A percentile compares a stretch with the other conserved stretches of the same genome.
phyloP scores from a whole-genome alignment of 768 basidiomycete species.

The Kwoniella botswanensis region DNA sequence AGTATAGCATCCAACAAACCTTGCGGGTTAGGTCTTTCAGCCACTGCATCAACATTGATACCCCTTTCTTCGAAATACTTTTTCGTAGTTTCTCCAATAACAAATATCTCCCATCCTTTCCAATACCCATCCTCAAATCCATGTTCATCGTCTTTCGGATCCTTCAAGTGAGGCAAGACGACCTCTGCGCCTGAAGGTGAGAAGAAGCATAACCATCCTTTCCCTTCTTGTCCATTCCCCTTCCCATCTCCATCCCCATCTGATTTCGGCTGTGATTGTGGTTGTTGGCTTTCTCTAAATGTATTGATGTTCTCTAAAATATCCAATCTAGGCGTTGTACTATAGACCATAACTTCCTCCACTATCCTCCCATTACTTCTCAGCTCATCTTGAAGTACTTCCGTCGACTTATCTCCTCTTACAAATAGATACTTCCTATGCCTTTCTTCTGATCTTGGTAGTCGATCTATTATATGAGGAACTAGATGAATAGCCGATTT shows the following conservation, averaged over 20 bases:
- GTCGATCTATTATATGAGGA: not conserved
- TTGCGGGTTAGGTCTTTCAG: conserved; percentile 18
- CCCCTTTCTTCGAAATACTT: conserved; percentile 20
- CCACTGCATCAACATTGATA: conserved; percentile 18
- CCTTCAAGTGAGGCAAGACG: conserved; percentile 1
- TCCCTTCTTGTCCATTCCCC: not conserved
- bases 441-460: not conserved
- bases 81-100: conserved; percentile 22
- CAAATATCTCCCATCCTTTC: conserved; percentile 23
- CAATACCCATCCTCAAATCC: not conserved
- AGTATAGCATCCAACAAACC: conserved; percentile 10
- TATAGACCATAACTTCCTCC: conserved; percentile 19
- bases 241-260: not conserved
- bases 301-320: not conserved
- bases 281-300: not conserved
- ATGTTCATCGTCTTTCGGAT: not conserved
- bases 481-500: conserved; percentile 18
- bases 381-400: conserved; percentile 11
- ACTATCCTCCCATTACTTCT: conserved; percentile 2
- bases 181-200: conserved; percentile 20
- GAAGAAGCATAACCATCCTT: conserved; percentile 27
- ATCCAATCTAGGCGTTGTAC: not conserved
- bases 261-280: not conserved
- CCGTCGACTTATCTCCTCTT: conserved; percentile 17
- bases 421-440: conserved; percentile 17